Evolutionary conservation across 2,329 filamentous ascomycete genomes (phyloP), one percentile per base, ranked within the genome.

Genomic region (Aspergillus aculeatus): DNA sequence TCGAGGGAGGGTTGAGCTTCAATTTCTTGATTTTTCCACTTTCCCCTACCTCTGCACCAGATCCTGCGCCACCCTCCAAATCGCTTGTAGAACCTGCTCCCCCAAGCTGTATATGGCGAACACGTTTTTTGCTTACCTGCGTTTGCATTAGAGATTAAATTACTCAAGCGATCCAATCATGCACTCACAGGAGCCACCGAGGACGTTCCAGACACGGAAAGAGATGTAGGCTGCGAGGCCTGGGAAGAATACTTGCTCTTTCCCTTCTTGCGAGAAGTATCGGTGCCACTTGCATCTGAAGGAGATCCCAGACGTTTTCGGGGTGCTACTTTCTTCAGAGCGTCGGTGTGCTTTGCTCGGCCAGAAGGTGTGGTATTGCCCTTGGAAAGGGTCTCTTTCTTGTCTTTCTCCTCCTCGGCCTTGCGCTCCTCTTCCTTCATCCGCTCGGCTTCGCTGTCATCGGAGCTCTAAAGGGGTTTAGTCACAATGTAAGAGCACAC

Each of bases 201-300:
- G 90, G 62, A 84, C 83, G 23, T 81, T 89, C 71, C 83, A 86
- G 71, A 83, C 77, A 62, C 83, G 82, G 64, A 93, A 84, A 77
- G 90, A 86, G 74, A 79, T 10, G 62, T 68, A 21, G 76, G 72
- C 59, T 76, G 73, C 14, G 68, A 64, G 23, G 69, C 60, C 51
- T 74, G 74, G n/a, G 71, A 64, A 4, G 69, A 64, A 62, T 86
- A 83, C 72, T 89, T 89, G 78, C 89, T 90, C 71, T 89, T 86
- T 73, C 84, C 85, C 79, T 91, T 91, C 78, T 95, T 92, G 65
- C 89, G 89, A 24, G 88, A 86, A 0, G 91, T 94, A 73, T 98
- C 94, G 67, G 93, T 96, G 56, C 92, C 94, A 73, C 92, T 96
- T 10, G 92, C 92, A 73, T 98, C 94, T 2, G 92, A 97, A 32